Percentiles rank a stretch among this genome's conserved stretches.
phyloP scores from a whole-genome alignment of 2,329 filamentous ascomycete genomes.

The Fusarium heterosporum region DNA sequence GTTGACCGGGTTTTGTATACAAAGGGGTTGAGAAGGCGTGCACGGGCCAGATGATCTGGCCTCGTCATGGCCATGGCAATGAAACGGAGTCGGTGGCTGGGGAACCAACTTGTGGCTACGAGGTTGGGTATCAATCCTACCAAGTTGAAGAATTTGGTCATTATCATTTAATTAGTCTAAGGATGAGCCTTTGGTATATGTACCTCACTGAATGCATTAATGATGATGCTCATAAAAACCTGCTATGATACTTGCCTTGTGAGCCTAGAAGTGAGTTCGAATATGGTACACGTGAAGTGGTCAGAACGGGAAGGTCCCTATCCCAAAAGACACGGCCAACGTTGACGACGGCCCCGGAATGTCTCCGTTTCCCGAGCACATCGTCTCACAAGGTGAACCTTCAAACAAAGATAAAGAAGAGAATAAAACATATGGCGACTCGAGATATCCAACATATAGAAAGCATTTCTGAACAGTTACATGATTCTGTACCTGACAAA shows the following conservation, averaged over 20 bases:
- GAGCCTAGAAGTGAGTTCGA: conserved; percentile 8
- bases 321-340: conserved; percentile 15
- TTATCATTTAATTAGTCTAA: neutral
- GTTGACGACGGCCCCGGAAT: conserved; percentile 18
- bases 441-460: neutral
- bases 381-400: conserved; percentile 22
- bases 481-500: neutral
- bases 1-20: conserved; percentile 48
- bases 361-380: conserved; percentile 25
- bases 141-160: neutral
- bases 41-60: conserved; percentile 11
- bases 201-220: neutral
- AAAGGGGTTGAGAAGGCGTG: conserved; percentile 20
- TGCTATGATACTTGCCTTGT: neutral
- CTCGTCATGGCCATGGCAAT: conserved; percentile 5
- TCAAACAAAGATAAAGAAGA: neutral
- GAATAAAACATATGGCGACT: neutral
- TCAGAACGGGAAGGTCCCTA: conserved; percentile 13
- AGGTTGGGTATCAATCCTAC: conserved; percentile 23
- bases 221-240: too few relatives aligned
- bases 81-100: conserved; percentile 19
- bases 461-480: neutral
- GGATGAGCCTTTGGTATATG: neutral
- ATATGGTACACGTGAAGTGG: conserved; percentile 3
- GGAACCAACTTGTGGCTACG: conserved; percentile 6